Evolutionary conservation across 495 filamentous ascomycete genomes (phyloP), one percentile per base, ranked within the genome.

Genomic region (Aspergillus panamensis): DNA sequence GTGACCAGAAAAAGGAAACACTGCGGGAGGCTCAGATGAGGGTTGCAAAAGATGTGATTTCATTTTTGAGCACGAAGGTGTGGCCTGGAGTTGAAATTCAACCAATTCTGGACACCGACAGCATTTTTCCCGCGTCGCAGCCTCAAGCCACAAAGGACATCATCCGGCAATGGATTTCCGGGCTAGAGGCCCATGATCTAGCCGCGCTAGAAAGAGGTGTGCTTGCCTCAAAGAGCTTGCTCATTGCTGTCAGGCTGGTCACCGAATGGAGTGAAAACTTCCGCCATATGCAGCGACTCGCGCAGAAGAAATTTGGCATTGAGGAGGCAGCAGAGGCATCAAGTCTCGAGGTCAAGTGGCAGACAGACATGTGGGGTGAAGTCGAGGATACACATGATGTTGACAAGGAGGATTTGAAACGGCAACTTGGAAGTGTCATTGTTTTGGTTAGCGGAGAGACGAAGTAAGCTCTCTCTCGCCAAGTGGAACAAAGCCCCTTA

Each of bases 371-470:
- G 75, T 97, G 94, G 92, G 94, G 94, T 1, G 92, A 95, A 76
- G 94, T 98, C 3, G 95, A 98, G 73, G 94, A 98, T 74, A 96
- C 92, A 40, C 95, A 98, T 73, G 94, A 98, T 83, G 94, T 98
- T 3, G 87, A 96, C 65, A 91, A 85, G 71, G 94, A 96, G 74
- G 94, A 98, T 74, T 42, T 97, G 62, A 82, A 81, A 71, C 81
- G 94, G 62, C 94, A 96, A 76, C 71, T 98, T 57, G 94, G 92
- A 17, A 93, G 89, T 71, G 87, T 90, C 37, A 78, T 96, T 20
- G 62, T 96, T 57, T 71, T 96, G 51, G 88, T 96, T 29, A 83
- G 81, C 51, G 88, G 89, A 6, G 72, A 77, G 58, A 68, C 66
- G 35, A 60, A 64, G 43, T 76, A 67, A 65, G 43, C 19, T 2